Evolutionary conservation across 2,329 filamentous ascomycete genomes (phyloP), one percentile per base, ranked within the genome.

Genomic region (Colletotrichum echinochloae): DNA sequence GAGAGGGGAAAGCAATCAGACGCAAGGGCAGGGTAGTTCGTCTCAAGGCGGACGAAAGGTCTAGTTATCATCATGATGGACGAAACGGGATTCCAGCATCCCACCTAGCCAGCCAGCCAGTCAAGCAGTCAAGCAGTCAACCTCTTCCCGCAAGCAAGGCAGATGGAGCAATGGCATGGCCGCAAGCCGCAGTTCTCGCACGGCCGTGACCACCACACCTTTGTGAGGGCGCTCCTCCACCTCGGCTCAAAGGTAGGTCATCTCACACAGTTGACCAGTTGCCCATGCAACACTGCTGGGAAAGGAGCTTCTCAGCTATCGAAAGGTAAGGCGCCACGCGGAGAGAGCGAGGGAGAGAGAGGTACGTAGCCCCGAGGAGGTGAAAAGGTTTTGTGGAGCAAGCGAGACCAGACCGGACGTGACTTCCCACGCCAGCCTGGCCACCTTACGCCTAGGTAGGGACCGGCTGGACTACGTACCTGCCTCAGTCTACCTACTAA

Each of bases 111-210:
- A n/a, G n/a, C n/a, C n/a, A n/a, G n/a, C n/a, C n/a, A n/a, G n/a
- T n/a, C n/a, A n/a, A n/a, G n/a, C n/a, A n/a, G n/a, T n/a, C n/a
- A n/a, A n/a, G 74, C 72, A 46, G 76, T 77, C 23, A 54, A 35
- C 18, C 44, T 62, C 46, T 18, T 55, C 52, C 33, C 60, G 46
- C 51, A 44, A 71, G 41, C 64, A 48, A 57, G 37, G 9, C 55
- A 46, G 51, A 12, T 51, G 28, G 49, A 67, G 51, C 54, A 35
- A 55, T 44, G 44, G 41, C 67, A 64, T 39, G 57, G 49, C 68
- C 35, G 65, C 64, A 67, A 68, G 35, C 20, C 59, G 66, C 49
- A 66, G 63, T 63, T 66, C 55, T 66, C 66, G 66, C 48, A n/a
- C 66, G 63, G 55, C 54, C 66, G 49, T 44, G 48, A 54, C 48